These are phyloP conservation scores for Mycena vulgaris DNA, from an alignment of 768 basidiomycete genomes.

Conservation along the genomic window DNA sequence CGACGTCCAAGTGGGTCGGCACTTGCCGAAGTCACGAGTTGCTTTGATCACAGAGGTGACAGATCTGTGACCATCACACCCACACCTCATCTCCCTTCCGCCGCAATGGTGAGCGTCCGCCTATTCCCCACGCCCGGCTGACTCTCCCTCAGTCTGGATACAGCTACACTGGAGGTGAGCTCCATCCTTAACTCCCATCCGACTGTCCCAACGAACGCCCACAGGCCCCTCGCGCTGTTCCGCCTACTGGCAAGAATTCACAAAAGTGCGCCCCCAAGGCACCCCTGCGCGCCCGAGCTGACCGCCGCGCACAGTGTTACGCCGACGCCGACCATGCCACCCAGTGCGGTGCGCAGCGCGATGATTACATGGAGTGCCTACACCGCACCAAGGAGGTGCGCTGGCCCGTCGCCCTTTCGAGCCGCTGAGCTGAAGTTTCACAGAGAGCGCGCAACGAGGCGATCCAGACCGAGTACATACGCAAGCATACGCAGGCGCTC, in stretches of 20 bases:
- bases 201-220: background rate
- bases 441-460: slow-evolving; percentile 33
- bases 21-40: too few species aligned
- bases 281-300: background rate
- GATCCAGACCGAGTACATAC: slow-evolving; percentile 22
- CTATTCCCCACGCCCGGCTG: background rate
- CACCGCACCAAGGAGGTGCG: slow-evolving; percentile 37
- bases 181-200: too few species aligned
- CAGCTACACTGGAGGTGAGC: slow-evolving; percentile 30
- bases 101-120: slow-evolving; percentile 4
- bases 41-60: too few species aligned
- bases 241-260: slow-evolving; percentile 38
- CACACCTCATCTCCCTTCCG: too few species aligned
- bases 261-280: slow-evolving; percentile 16
- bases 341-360: slow-evolving; percentile 23
- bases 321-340: slow-evolving; percentile 1
- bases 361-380: slow-evolving; percentile 37
- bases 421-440: too few species aligned
- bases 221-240: slow-evolving; percentile 36
- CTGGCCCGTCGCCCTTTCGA: background rate
- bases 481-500: slow-evolving; percentile 14
- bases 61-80: too few species aligned
- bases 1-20: too few species aligned
- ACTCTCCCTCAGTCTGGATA: slow-evolving; percentile 27
- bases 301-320: slow-evolving; percentile 29